phyloP scores from a whole-genome alignment of 106 monocot genomes.

The Amphibolis antarctica region DNA sequence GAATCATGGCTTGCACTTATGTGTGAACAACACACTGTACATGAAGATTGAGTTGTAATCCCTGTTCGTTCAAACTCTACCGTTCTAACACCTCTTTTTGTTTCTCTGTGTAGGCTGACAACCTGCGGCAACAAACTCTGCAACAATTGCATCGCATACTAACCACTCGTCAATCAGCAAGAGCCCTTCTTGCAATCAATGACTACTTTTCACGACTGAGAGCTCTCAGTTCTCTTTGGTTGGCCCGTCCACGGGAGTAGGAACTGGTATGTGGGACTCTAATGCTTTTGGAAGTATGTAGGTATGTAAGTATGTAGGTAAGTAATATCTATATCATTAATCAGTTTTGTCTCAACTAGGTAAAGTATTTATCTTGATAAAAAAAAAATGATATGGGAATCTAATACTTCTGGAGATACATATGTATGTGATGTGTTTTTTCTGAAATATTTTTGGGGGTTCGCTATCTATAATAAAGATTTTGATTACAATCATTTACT shows the following conservation, averaged over 20 bases:
- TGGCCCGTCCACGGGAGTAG: constrained; percentile 24
- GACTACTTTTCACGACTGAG: constrained; percentile 44
- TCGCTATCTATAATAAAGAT: too few species aligned
- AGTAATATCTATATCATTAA: too few species aligned
- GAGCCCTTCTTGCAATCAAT: constrained; percentile 33
- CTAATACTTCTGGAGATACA: too few species aligned
- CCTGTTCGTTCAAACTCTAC: not conserved
- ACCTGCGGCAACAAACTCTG: constrained; percentile 38
- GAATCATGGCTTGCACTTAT: too few species aligned
- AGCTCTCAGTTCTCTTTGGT: constrained; percentile 35
- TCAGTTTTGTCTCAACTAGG: too few species aligned
- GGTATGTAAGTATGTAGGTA: not conserved
- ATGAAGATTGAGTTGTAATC: not conserved
- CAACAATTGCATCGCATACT: constrained; percentile 36
- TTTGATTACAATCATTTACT: too few species aligned
- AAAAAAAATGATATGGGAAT: too few species aligned
- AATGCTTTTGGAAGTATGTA: not conserved
- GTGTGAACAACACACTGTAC: not conserved
- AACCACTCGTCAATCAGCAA: constrained; percentile 34
- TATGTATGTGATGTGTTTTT: too few species aligned
- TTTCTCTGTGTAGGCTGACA: constrained; percentile 19
- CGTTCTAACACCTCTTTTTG: not conserved
- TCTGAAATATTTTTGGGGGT: too few species aligned
- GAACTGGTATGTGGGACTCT: not conserved
- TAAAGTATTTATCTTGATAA: too few species aligned